Evolutionary conservation across 306 rosid species (phyloP), one percentile per base, ranked within the genome.

Genomic region (Quercus rubra): DNA sequence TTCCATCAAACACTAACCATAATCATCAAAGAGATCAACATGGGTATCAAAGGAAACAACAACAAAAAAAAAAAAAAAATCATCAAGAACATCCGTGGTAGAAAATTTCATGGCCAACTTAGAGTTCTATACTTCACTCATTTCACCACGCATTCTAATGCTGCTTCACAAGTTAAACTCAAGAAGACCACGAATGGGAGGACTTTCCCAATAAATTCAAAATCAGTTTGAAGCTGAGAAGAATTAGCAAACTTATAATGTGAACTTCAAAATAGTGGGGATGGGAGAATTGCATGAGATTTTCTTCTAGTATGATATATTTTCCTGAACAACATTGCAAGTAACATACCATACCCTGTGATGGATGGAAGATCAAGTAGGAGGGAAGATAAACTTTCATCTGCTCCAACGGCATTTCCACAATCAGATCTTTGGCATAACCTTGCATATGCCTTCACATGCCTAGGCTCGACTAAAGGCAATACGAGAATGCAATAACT

Each of bases 321-420:
- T 66, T 49, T 30, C 75, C 59, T 46, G 67, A 83, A 80, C 66
- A 83, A 72, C 67, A 70, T 46, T 61, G 71, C 83, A 86, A 71
- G 85, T 85, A 92, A 92, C 89, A 85, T 90, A 86, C 87, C 94
- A 75, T 93, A 95, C 99, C 99, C 99, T 90, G 99, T 95, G 91
- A 95, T 88, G 83, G 97, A 93, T 1, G 94, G 98, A 85, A 91
- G 93, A 79, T 90, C 89, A 64, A 95, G 88, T 81, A 95, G 88
- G 72, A 95, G 91, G 52, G 98, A 91, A 77, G 99, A 93, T 67
- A 95, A 85, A 79, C 89, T 87, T 79, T 86, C 88, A 80, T 93
- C 98, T 38, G 79, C 82, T 51, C 92, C 94, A 82, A 88, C 80
- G 78, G 92, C 89, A 87, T 77, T 91, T 76, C 98, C 98, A 72